Conservation (phyloP, 129 eudicot genomes). For the Chrysanthemum lavandulifolium region DNA sequence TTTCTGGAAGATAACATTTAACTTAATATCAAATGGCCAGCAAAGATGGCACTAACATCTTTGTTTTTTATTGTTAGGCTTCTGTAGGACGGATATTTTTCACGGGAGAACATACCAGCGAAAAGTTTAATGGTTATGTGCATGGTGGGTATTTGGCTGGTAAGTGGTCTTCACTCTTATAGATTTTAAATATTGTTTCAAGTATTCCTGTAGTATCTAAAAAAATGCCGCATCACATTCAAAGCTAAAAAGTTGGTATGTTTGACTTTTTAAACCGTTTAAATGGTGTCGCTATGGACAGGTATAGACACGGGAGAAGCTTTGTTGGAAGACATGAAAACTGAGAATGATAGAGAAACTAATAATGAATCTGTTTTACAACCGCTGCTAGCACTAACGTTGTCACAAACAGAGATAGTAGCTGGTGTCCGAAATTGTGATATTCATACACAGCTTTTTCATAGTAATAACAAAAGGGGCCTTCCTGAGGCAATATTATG, state of each 20-base stretch:
- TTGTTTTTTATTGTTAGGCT: conserved; percentile 44
- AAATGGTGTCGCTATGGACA: conserved; percentile 12
- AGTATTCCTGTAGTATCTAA: background rate
- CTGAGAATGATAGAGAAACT: conserved; percentile 34
- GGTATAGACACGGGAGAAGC: conserved; percentile 74
- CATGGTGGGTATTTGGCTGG: conserved; percentile 94
- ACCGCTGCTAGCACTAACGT: conserved; percentile 56
- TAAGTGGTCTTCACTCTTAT: conserved; percentile 15
- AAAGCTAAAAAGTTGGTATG: background rate
- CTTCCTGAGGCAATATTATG: conserved; percentile 66
- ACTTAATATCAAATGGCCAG: background rate
- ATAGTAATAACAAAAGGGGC: conserved; percentile 40
- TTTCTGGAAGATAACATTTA: background rate
- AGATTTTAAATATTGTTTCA: background rate
- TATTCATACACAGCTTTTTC: conserved; percentile 49
- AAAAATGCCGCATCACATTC: background rate
- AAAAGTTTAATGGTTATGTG: conserved; percentile 78
- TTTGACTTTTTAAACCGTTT: background rate
- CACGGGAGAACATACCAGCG: conserved; percentile 94
- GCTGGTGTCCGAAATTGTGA: conserved; percentile 57
- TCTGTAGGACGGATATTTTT: conserved; percentile 76
- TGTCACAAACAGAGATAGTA: conserved; percentile 49
- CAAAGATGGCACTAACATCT: background rate
- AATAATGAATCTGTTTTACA: conserved; percentile 42
- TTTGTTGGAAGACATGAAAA: conserved; percentile 58